phyloP scores from a whole-genome alignment of 352 stramenopile genomes.

The Pythium volutum region DNA sequence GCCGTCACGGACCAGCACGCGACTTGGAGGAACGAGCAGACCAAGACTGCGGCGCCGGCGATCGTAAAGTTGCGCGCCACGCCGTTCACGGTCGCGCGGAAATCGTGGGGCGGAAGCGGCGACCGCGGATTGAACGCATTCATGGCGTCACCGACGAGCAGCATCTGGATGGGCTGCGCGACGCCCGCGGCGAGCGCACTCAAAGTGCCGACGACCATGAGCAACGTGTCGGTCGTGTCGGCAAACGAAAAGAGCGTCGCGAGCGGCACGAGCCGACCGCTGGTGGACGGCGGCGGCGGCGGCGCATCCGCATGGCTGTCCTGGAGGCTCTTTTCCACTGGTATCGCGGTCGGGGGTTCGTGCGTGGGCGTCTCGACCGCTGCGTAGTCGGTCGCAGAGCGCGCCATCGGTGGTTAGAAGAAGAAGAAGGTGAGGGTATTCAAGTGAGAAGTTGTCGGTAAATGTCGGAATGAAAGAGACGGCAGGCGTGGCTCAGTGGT shows the following conservation, averaged over 20 bases:
- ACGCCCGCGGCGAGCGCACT: slow-evolving; percentile 21
- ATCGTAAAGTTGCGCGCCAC: slow-evolving; percentile 27
- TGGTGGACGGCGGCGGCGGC: not conserved
- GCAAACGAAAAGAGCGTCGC: slow-evolving; percentile 31
- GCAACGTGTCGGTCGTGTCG: slow-evolving; percentile 25
- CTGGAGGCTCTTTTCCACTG: too few relatives aligned
- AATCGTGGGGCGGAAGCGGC: not conserved
- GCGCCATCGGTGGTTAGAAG: too few relatives aligned
- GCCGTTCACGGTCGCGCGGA: slow-evolving; percentile 16
- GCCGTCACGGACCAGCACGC: slow-evolving; percentile 28
- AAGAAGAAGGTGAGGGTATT: too few relatives aligned
- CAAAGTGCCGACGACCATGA: slow-evolving; percentile 33
- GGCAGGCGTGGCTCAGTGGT: too few relatives aligned
- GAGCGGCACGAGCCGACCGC: slow-evolving; percentile 21
- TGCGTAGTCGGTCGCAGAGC: slow-evolving; percentile 7
- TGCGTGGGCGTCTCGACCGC: slow-evolving; percentile 14
- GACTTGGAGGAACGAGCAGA: slow-evolving; percentile 28
- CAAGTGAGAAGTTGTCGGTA: too few relatives aligned
- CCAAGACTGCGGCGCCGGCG: slow-evolving; percentile 21
- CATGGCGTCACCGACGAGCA: slow-evolving; percentile 35
- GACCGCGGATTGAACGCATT: slow-evolving; percentile 28
- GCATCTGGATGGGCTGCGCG: slow-evolving; percentile 32
- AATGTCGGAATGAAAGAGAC: too few relatives aligned
- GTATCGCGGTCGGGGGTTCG: too few relatives aligned
- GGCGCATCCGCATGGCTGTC: not conserved